Evolutionary conservation across 2,329 filamentous ascomycete genomes (phyloP).

Genomic region (Neoscytalidium dimidiatum): DNA sequence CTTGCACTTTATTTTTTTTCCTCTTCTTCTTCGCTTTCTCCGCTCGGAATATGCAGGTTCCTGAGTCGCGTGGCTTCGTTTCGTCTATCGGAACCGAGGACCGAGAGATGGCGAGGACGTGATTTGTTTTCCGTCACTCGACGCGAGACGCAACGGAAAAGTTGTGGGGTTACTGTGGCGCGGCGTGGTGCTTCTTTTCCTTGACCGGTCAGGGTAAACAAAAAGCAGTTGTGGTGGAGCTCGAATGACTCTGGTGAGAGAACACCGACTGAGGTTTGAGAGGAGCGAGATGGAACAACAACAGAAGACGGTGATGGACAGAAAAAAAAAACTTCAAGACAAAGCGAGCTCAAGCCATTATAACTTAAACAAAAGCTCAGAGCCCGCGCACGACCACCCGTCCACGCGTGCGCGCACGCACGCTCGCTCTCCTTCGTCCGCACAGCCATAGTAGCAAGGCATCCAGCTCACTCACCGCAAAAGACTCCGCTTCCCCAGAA

Average conservation of each 20-base stretch:
- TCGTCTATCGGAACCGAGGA: not conserved
- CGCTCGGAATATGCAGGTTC: not conserved
- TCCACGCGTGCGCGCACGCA: not conserved
- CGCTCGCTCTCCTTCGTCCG: not conserved
- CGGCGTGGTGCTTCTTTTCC: not conserved
- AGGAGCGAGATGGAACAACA: not conserved
- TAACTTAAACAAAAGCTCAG: not conserved
- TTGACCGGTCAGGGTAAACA: conserved; percentile 1
- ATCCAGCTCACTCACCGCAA: not conserved
- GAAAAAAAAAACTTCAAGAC: not conserved
- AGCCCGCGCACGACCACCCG: not conserved
- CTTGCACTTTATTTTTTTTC: not conserved
- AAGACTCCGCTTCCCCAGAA: not conserved
- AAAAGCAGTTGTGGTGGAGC: not conserved
- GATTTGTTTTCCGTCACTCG: not conserved
- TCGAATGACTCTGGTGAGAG: not conserved
- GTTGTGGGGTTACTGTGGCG: not conserved
- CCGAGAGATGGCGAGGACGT: not conserved
- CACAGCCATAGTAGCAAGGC: not conserved
- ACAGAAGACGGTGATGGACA: not conserved
- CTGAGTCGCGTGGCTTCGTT: not conserved
- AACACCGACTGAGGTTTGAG: not conserved
- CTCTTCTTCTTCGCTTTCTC: not conserved
- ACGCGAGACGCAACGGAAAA: not conserved
- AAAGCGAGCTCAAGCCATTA: not conserved